Conservation (phyloP, 768 basidiomycete species). For the Hericium alpestre region DNA sequence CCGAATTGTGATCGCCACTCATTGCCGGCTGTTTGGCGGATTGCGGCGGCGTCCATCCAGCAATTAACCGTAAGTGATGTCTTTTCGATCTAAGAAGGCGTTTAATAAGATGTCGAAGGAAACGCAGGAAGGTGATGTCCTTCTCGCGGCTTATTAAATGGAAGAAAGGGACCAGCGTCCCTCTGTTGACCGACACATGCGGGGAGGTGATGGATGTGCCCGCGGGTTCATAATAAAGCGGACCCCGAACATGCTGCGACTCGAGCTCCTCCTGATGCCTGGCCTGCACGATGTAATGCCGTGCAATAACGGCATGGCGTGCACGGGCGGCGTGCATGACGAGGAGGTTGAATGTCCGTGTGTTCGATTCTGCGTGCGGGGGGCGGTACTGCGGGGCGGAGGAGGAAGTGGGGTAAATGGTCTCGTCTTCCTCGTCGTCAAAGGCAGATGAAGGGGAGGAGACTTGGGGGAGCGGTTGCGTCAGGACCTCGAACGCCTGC, state of each 20-base stretch:
- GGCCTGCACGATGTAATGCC: constrained; percentile 57
- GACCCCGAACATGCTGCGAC: constrained; percentile 20
- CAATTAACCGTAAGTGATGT: neutral
- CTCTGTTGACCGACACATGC: constrained; percentile 42
- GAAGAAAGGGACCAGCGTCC: constrained; percentile 45
- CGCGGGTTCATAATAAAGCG: constrained; percentile 9
- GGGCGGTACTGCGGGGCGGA: constrained; percentile 22
- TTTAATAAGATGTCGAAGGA: constrained; percentile 34
- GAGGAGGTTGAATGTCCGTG: constrained; percentile 54
- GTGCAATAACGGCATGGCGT: constrained; percentile 41
- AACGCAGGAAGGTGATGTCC: constrained; percentile 48
- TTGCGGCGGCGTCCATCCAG: neutral
- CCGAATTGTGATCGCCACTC: neutral
- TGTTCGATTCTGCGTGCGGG: constrained; percentile 47
- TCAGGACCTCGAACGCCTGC: constrained; percentile 69
- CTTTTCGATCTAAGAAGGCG: neutral
- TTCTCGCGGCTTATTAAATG: constrained; percentile 50
- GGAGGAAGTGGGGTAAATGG: constrained; percentile 26
- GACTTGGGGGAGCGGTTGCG: constrained; percentile 50
- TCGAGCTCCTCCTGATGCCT: constrained; percentile 26
- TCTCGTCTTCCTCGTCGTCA: constrained; percentile 58
- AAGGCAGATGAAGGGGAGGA: constrained; percentile 36
- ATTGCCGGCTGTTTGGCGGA: no score
- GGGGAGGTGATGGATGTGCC: constrained; percentile 33
- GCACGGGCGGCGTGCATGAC: constrained; percentile 44